Conservation (phyloP, 2,329 filamentous ascomycete genomes). For the Monosporascus cannonballus region DNA sequence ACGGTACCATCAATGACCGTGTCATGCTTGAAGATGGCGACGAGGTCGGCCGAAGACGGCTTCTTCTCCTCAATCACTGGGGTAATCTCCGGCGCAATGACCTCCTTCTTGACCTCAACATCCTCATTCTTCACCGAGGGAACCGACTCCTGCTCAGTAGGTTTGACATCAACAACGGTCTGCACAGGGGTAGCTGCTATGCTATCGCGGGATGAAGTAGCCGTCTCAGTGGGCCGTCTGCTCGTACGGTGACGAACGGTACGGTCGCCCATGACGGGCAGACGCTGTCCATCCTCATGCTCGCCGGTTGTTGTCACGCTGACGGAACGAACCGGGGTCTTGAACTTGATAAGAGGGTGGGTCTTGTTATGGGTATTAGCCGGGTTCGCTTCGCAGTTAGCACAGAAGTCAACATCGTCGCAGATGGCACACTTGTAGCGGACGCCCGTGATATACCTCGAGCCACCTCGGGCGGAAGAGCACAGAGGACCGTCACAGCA, state of each 20-base stretch:
- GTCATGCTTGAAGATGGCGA: slow-evolving; percentile 68
- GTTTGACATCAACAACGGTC: slow-evolving; percentile 68
- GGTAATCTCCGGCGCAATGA: slow-evolving; percentile 5
- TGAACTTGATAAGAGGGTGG: slow-evolving; percentile 97
- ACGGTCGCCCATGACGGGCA: slow-evolving; percentile 69
- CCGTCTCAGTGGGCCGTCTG: slow-evolving; percentile 47
- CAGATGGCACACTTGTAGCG: slow-evolving; percentile 98
- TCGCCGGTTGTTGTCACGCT: slow-evolving; percentile 81
- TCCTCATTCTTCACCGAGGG: slow-evolving; percentile 25
- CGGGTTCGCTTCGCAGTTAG: slow-evolving; percentile 84
- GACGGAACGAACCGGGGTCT: slow-evolving; percentile 82
- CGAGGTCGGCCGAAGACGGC: slow-evolving; percentile 25
- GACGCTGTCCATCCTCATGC: slow-evolving; percentile 58
- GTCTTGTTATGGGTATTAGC: slow-evolving; percentile 83
- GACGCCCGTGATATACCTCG: slow-evolving; percentile 73
- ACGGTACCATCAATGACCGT: slow-evolving; percentile 71
- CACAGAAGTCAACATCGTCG: slow-evolving; percentile 91
- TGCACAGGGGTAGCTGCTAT: slow-evolving; percentile 51
- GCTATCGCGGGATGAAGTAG: slow-evolving; percentile 40
- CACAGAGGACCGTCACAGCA: slow-evolving; percentile 94
- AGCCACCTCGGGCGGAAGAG: slow-evolving; percentile 45
- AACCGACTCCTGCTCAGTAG: slow-evolving; percentile 37
- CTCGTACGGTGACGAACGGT: slow-evolving; percentile 25
- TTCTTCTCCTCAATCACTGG: slow-evolving; percentile 18
- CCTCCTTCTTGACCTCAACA: slow-evolving; percentile 16